phyloP scores from a whole-genome alignment of 2,329 filamentous ascomycete genomes.

The Tolypocladium paradoxum region DNA sequence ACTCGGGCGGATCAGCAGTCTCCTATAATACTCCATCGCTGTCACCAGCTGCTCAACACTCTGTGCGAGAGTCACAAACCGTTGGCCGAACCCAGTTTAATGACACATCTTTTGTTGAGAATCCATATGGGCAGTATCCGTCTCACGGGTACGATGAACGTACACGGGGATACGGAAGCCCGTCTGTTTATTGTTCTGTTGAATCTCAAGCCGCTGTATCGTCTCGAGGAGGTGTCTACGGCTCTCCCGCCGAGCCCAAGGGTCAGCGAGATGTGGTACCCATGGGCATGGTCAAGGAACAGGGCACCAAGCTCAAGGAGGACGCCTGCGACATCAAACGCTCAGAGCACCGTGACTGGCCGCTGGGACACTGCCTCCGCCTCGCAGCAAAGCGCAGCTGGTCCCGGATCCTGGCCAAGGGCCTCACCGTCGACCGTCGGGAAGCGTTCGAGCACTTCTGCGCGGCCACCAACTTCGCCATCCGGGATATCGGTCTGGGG shows the following conservation, averaged over 20 bases:
- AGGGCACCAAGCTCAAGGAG: neutral
- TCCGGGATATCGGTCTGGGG: neutral
- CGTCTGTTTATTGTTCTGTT: neutral
- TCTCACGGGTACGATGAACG: neutral
- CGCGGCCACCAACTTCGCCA: neutral
- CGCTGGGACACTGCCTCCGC: conserved; percentile 1
- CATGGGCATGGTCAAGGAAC: neutral
- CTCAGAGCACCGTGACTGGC: conserved; percentile 6
- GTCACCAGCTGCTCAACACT: neutral
- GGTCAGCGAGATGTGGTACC: neutral
- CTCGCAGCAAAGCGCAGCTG: conserved; percentile 1
- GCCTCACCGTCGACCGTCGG: neutral
- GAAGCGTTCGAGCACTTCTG: neutral
- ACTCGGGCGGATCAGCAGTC: neutral
- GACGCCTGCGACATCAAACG: neutral
- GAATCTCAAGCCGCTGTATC: neutral
- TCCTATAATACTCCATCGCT: neutral
- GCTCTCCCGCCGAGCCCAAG: neutral
- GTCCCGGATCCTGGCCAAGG: neutral
- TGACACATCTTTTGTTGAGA: neutral
- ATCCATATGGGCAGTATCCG: neutral
- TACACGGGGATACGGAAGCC: neutral
- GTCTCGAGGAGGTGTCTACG: neutral
- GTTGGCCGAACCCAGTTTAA: neutral
- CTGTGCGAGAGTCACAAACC: neutral